phyloP scores from a whole-genome alignment of 805 yeast species.

The Brettanomyces naardenensis region DNA sequence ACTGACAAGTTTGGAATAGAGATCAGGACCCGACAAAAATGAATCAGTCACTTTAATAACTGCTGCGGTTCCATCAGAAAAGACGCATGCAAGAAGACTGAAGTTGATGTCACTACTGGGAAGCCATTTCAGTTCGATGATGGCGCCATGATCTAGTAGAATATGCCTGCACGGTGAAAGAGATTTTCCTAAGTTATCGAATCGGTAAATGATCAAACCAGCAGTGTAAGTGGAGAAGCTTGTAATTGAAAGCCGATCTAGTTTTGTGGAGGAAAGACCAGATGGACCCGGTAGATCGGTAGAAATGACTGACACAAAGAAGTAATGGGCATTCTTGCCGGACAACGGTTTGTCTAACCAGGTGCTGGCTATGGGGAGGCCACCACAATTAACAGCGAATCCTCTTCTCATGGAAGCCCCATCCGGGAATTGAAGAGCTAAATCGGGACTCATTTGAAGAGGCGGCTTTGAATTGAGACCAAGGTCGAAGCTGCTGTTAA shows the following conservation, averaged over 20 bases:
- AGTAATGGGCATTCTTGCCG: constrained; percentile 10
- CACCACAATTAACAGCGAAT: constrained; percentile 23
- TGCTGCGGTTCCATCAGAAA: constrained; percentile 20
- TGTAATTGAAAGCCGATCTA: constrained; percentile 13
- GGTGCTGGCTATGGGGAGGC: constrained; percentile 19
- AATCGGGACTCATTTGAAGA: neutral
- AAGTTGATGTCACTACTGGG: constrained; percentile 8
- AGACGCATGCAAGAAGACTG: constrained; percentile 19
- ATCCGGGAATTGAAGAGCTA: constrained; percentile 12
- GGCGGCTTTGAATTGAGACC: constrained; percentile 9
- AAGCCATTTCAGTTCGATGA: constrained; percentile 22
- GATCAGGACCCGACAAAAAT: constrained; percentile 7
- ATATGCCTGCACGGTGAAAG: constrained; percentile 10
- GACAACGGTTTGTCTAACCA: constrained; percentile 18
- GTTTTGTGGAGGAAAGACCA: constrained; percentile 7
- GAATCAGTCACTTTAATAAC: constrained; percentile 16
- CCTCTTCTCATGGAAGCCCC: constrained; percentile 18
- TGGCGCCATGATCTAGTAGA: constrained; percentile 16
- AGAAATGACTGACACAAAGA: constrained; percentile 21
- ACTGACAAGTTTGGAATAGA: constrained; percentile 8
- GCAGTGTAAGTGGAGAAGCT: constrained; percentile 11
- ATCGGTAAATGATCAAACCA: constrained; percentile 17
- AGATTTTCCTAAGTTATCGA: constrained; percentile 4
- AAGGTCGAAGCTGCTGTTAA: constrained; percentile 10
- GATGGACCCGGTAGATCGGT: constrained; percentile 4